These are phyloP conservation scores for Tolypocladium endophyticum DNA, from an alignment of 2,329 filamentous ascomycete genomes.

Conservation along the genomic window DNA sequence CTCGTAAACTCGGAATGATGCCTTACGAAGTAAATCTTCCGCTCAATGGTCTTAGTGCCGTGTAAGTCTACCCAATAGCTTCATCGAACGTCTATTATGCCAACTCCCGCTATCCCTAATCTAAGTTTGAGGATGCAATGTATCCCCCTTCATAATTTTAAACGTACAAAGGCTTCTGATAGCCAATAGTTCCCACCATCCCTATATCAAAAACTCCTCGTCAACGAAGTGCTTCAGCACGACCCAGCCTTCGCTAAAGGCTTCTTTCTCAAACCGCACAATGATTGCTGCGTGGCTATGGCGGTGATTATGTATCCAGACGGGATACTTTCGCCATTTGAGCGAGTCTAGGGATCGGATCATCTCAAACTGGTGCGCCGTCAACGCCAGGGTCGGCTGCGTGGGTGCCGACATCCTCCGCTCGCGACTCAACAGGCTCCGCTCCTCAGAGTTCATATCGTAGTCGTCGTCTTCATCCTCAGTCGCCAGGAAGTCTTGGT, in stretches of 20 bases:
- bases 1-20: too few relatives aligned
- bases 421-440: conserved; percentile 29
- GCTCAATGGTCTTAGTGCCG: background rate
- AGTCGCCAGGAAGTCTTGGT: conserved; percentile 58
- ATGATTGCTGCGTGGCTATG: conserved; percentile 90
- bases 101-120: background rate
- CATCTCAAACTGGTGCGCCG: conserved; percentile 74
- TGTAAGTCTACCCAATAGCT: background rate
- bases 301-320: conserved; percentile 66
- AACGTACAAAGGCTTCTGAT: background rate
- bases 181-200: background rate
- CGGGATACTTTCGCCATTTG: conserved; percentile 53
- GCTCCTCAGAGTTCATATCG: conserved; percentile 25
- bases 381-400: conserved; percentile 66
- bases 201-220: conserved; percentile 49
- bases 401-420: conserved; percentile 30
- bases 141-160: background rate
- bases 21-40: too few relatives aligned
- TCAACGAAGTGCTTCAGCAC: conserved; percentile 76
- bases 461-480: conserved; percentile 35
- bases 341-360: conserved; percentile 63
- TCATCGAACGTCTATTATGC: background rate
- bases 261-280: conserved; percentile 55
- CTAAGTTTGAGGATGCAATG: background rate
- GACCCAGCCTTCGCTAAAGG: conserved; percentile 64